Evolutionary conservation across 805 yeast genomes (phyloP).

Genomic region (Metschnikowia kunwiensis): DNA sequence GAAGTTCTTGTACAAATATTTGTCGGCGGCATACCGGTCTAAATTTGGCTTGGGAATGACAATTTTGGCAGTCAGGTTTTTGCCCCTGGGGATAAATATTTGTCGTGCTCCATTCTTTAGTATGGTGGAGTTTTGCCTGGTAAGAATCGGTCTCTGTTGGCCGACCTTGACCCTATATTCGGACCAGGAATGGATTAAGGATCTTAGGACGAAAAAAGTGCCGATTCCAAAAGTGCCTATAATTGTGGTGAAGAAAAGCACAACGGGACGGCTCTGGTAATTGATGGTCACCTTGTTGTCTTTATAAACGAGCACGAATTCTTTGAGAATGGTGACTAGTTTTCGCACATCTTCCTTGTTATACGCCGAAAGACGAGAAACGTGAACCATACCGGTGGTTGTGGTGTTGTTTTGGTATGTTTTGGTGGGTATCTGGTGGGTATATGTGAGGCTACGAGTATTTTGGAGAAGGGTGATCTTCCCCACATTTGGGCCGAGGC

Average conservation of each 20-base stretch:
- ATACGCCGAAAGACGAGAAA: constrained; percentile 34
- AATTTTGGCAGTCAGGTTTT: constrained; percentile 35
- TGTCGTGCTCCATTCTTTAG: constrained; percentile 45
- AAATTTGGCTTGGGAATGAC: constrained; percentile 46
- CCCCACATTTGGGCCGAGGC: constrained; percentile 19
- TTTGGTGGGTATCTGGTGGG: no score
- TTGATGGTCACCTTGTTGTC: constrained; percentile 38
- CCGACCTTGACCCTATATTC: constrained; percentile 27
- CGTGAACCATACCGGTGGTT: constrained; percentile 28
- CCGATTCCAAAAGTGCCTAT: constrained; percentile 42
- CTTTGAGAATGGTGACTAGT: constrained; percentile 32
- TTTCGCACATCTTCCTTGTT: constrained; percentile 34
- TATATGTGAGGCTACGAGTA: no score
- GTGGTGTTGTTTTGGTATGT: no score
- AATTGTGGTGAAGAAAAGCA: constrained; percentile 39
- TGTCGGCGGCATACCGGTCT: constrained; percentile 55
- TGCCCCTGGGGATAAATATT: constrained; percentile 47
- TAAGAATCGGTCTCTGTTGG: constrained; percentile 33
- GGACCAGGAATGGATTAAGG: constrained; percentile 28
- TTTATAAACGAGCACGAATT: constrained; percentile 33
- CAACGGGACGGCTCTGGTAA: constrained; percentile 42
- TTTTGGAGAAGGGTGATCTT: no score
- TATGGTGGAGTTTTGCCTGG: constrained; percentile 42
- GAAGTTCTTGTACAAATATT: constrained; percentile 49
- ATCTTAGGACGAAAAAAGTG: constrained; percentile 29